phyloP scores from a whole-genome alignment of 2,329 filamentous ascomycete genomes.

The Monilinia laxa region DNA sequence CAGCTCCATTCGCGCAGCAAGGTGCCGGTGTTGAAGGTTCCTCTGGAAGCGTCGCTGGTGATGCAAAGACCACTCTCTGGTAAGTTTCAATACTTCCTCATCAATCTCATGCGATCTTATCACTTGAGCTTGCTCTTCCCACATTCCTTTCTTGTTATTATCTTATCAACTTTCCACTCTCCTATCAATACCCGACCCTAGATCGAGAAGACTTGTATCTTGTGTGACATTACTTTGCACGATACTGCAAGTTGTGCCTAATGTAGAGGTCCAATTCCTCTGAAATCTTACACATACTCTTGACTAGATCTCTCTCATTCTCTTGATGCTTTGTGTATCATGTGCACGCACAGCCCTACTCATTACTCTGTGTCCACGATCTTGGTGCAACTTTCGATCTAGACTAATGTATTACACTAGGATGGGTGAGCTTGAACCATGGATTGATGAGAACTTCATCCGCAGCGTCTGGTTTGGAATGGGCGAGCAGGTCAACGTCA shows the following conservation, averaged over 20 bases:
- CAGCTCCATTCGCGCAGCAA: conserved; percentile 50
- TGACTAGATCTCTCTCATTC: not conserved
- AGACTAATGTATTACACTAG: conserved; percentile 47
- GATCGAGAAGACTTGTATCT: conserved; percentile 36
- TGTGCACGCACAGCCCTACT: too few relatives aligned
- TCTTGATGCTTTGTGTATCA: not conserved
- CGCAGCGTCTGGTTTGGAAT: conserved; percentile 89
- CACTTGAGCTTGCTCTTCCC: conserved; percentile 42
- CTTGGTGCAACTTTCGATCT: not conserved
- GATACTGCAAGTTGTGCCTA: not conserved
- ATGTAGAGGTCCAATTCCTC: not conserved
- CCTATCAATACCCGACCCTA: not conserved
- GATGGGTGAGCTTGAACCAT: conserved; percentile 99
- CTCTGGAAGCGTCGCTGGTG: conserved; percentile 45
- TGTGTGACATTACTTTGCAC: conserved; percentile 44
- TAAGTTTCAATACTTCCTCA: conserved; percentile 39
- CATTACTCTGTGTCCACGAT: not conserved
- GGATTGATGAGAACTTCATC: conserved; percentile 99
- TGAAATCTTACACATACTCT: conserved; percentile 1
- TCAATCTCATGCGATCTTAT: not conserved
- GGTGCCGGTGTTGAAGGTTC: conserved; percentile 39
- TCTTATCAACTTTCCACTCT: not conserved
- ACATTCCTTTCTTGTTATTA: not conserved
- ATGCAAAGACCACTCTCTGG: conserved; percentile 58
- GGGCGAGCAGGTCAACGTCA: conserved; percentile 94